Conservation (phyloP, 2,329 filamentous ascomycete species). For the Tolypocladium amazonense region DNA sequence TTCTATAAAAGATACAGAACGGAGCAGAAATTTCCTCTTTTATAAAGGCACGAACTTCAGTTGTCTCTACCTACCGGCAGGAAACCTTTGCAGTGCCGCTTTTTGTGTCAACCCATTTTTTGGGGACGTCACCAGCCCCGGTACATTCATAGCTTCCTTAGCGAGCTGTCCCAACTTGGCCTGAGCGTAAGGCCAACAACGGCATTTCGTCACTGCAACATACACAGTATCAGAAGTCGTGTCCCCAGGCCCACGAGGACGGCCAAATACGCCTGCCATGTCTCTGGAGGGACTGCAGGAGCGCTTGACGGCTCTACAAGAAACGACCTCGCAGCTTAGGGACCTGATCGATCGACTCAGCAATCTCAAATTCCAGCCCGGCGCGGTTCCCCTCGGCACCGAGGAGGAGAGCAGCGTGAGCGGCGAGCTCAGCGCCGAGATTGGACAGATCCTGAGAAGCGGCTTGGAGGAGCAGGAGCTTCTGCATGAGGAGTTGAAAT, state of each 20-base stretch:
- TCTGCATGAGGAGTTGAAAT: conserved; percentile 66
- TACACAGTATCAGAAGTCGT: neutral
- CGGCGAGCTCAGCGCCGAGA: conserved; percentile 68
- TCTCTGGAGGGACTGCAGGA: conserved; percentile 52
- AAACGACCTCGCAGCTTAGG: conserved; percentile 45
- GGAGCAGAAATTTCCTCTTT: no score
- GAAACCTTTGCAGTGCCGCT: no score
- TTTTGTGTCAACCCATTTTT: no score
- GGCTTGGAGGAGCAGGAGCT: conserved; percentile 78
- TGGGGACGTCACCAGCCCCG: neutral
- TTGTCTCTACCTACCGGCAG: no score
- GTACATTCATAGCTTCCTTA: neutral
- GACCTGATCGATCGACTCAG: conserved; percentile 50
- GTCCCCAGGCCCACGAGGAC: neutral
- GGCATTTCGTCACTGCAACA: neutral
- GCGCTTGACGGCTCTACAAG: conserved; percentile 49
- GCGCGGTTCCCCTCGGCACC: conserved; percentile 39
- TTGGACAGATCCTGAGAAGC: conserved; percentile 65
- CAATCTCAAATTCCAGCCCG: conserved; percentile 47
- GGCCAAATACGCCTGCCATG: conserved; percentile 21
- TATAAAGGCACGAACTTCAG: no score
- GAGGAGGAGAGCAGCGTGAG: conserved; percentile 44
- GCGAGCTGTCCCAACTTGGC: neutral
- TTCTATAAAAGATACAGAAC: no score
- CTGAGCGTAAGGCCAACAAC: neutral